A percentile compares a stretch with the other conserved stretches of the same genome.
These are phyloP conservation scores for Rhizophora mangle DNA, from an alignment of 345 rosid genomes.

Conservation along the genomic window DNA sequence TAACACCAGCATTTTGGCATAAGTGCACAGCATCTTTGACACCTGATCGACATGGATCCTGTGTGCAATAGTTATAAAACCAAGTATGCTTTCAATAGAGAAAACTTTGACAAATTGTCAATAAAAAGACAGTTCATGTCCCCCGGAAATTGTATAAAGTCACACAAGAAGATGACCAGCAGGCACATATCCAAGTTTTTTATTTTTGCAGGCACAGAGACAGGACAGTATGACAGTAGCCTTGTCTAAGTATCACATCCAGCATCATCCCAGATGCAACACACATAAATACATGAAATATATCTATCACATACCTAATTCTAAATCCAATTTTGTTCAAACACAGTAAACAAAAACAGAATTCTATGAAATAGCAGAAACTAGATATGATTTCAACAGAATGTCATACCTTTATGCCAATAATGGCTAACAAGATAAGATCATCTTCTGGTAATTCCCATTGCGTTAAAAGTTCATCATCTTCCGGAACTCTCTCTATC, in stretches of 20 bases:
- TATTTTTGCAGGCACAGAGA: no score
- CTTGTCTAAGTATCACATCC: neutral
- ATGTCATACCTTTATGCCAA: constrained; percentile 81
- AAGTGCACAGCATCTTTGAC: constrained; percentile 31
- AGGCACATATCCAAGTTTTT: neutral
- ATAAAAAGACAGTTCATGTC: neutral
- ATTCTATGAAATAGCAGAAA: no score
- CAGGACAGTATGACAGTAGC: neutral
- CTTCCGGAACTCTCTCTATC: constrained; percentile 52
- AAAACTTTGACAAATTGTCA: no score
- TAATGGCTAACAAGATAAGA: constrained; percentile 79
- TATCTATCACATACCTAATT: no score
- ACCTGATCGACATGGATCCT: constrained; percentile 36
- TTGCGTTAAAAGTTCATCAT: constrained; percentile 41
- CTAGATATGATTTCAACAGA: neutral
- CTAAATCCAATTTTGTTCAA: no score
- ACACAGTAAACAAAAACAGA: no score
- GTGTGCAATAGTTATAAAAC: constrained; percentile 1
- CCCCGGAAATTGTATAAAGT: neutral
- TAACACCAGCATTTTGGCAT: constrained; percentile 35
- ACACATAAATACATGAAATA: no score
- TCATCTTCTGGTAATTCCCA: constrained; percentile 92
- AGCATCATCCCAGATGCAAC: neutral
- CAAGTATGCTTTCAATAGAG: neutral
- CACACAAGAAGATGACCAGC: neutral